Evolutionary conservation across 2,329 filamentous ascomycete species (phyloP).

Genomic region (Zasmidium citrigriseum): DNA sequence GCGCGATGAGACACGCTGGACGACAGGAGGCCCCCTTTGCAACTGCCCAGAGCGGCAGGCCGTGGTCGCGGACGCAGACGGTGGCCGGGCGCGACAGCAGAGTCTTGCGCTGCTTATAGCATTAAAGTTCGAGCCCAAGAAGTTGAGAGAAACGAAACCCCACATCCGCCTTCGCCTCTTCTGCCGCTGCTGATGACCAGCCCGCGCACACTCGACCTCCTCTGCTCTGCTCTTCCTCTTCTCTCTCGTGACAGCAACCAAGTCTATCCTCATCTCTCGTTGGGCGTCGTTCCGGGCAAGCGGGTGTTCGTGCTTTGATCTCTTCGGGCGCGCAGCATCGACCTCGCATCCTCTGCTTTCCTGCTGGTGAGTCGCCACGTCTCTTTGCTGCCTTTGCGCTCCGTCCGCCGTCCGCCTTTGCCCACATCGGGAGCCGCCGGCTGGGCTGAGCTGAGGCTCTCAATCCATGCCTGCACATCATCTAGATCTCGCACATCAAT

Average conservation of each 20-base stretch:
- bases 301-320: conserved; percentile 13
- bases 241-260: not conserved
- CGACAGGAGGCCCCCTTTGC: not conserved
- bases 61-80: not conserved
- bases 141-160: too few relatives aligned
- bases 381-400: not conserved
- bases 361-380: conserved; percentile 3
- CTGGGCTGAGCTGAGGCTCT: not conserved
- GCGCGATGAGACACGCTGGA: not conserved
- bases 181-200: too few relatives aligned
- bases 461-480: not conserved
- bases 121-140: too few relatives aligned
- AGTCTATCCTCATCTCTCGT: conserved; percentile 4
- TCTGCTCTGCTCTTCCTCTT: not conserved
- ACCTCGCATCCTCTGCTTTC: not conserved
- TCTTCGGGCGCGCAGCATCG: conserved; percentile 4
- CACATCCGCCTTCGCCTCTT: not conserved
- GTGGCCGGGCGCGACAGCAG: not conserved
- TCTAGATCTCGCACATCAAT: not conserved
- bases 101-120: not conserved
- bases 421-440: not conserved
- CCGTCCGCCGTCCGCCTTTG: conserved; percentile 4
- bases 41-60: not conserved
- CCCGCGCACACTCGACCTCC: not conserved
- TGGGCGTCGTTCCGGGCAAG: conserved; percentile 6